These are phyloP conservation scores for Edaphochlamys debaryana DNA, from an alignment of 139 green algal species.

Conservation along the genomic window DNA sequence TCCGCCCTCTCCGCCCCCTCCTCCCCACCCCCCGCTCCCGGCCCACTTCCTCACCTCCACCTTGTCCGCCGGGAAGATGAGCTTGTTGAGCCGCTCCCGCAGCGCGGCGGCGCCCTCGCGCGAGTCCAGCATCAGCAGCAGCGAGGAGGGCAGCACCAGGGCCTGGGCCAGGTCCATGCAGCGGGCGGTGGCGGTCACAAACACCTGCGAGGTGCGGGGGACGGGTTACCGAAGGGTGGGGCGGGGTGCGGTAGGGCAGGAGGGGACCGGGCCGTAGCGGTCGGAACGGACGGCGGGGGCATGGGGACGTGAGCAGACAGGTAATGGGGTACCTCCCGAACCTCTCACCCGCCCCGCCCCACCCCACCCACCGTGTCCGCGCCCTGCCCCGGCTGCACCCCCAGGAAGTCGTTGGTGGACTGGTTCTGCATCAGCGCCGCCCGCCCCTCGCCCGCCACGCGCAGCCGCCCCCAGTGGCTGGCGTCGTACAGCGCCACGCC, in stretches of 20 bases:
- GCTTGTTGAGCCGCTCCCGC: constrained; percentile 74
- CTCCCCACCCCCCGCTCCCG: not conserved
- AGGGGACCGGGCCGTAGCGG: too few relatives aligned
- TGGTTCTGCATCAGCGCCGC: constrained; percentile 79
- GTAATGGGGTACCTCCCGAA: too few relatives aligned
- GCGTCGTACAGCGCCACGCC: constrained; percentile 76
- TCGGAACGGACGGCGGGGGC: too few relatives aligned
- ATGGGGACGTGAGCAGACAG: too few relatives aligned
- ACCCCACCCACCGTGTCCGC: constrained; percentile 68
- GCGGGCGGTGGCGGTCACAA: constrained; percentile 73
- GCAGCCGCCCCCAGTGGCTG: constrained; percentile 82
- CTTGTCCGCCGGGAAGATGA: constrained; percentile 82
- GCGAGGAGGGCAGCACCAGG: constrained; percentile 51
- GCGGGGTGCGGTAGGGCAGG: too few relatives aligned
- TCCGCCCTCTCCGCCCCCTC: not conserved
- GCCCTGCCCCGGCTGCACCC: constrained; percentile 59
- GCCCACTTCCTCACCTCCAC: constrained; percentile 44
- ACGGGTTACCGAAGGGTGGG: not conserved
- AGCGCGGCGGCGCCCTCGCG: constrained; percentile 58
- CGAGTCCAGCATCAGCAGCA: constrained; percentile 69
- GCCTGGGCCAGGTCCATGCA: constrained; percentile 72
- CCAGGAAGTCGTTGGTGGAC: constrained; percentile 66
- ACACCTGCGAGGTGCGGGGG: constrained; percentile 53
- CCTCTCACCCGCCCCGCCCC: not conserved
- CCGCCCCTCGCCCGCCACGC: constrained; percentile 64